These are phyloP conservation scores for Penicillium sp. DNA, from an alignment of 2,329 filamentous ascomycete genomes.

Conservation along the genomic window DNA sequence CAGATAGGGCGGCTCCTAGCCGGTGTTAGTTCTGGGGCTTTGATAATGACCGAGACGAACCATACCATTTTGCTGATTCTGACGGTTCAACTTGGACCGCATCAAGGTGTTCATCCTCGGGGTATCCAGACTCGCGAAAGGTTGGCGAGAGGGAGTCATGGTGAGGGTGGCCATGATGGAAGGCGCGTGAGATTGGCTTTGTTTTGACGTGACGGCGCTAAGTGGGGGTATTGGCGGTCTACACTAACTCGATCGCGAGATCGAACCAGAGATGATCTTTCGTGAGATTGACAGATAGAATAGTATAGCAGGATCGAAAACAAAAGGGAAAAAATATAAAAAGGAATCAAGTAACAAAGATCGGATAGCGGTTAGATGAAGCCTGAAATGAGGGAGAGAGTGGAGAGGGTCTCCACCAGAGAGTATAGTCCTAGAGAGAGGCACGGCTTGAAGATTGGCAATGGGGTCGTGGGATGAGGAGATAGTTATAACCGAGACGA, in stretches of 20 bases:
- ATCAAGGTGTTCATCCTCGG: slow-evolving; percentile 32
- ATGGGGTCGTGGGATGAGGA: background rate
- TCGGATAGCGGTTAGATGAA: background rate
- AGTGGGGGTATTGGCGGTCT: slow-evolving; percentile 24
- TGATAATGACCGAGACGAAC: background rate
- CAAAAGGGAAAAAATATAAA: background rate
- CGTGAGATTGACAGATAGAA: background rate
- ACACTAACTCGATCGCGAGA: slow-evolving; percentile 4
- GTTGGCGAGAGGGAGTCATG: slow-evolving; percentile 36
- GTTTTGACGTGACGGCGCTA: slow-evolving; percentile 25
- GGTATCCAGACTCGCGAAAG: slow-evolving; percentile 36
- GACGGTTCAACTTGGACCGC: slow-evolving; percentile 31
- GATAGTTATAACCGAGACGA: background rate
- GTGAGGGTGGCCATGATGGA: slow-evolving; percentile 34
- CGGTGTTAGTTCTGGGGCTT: slow-evolving; percentile 6
- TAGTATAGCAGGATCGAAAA: background rate
- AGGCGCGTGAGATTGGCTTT: slow-evolving; percentile 14
- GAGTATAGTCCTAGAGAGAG: background rate
- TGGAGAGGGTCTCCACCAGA: background rate
- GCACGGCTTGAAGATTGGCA: background rate
- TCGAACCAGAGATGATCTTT: background rate
- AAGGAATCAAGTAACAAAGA: background rate
- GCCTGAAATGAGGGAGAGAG: background rate
- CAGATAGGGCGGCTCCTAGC: slow-evolving; percentile 12
- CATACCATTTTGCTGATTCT: slow-evolving; percentile 36